Base-by-base conservation (phyloP, 306 rosid genomes). In the Myrica gale region DNA sequence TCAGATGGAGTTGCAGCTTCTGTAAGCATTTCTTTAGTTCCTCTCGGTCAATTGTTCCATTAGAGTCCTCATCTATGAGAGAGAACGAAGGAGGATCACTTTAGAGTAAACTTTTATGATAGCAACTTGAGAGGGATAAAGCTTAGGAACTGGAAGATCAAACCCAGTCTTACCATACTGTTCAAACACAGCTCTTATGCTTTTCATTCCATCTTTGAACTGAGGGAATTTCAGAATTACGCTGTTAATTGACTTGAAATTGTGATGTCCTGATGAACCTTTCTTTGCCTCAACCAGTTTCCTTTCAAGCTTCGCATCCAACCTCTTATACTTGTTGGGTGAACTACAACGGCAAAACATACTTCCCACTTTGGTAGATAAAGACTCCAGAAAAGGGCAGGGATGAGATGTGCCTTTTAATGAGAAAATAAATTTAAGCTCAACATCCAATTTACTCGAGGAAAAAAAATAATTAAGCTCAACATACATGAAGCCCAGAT, bases 11-110 rank as follows among this genome's bases (percentile, higher is more conserved):
- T 76, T 91, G 84, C 74, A 88, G 77, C 72, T 90, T 79, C 57
- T 89, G 84, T 79, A 94, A 84, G 89, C 91, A 84, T 53, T 78
- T 85, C 48, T 85, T 84, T 46, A 94, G 88, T 72, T 94, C 98
- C 47, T 79, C 84, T 0, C 69, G 84, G 80, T 91, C 98, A 58
- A 94, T 85, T 61, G 82, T 80, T 80, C 91, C 98, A 79, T 88
- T 90, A 7, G 93, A 90, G 82, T 94, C 96, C 80, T 87, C 95
- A 76, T 91, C 98, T 94, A 68, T 60, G 83, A 57, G 82, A 80
- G 9, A 81, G 69, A 48, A 61, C 73, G 55, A 55, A 51, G 71
- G 26, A 9, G 41, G 15, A 41, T 69, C 50, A 83, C 15, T 68
- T 80, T 73, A 47, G 74, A 50, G 21, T 51, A 15, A 60, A 76